phyloP scores from a whole-genome alignment of 164 flowering plant species.

The Umbellularia californica region DNA sequence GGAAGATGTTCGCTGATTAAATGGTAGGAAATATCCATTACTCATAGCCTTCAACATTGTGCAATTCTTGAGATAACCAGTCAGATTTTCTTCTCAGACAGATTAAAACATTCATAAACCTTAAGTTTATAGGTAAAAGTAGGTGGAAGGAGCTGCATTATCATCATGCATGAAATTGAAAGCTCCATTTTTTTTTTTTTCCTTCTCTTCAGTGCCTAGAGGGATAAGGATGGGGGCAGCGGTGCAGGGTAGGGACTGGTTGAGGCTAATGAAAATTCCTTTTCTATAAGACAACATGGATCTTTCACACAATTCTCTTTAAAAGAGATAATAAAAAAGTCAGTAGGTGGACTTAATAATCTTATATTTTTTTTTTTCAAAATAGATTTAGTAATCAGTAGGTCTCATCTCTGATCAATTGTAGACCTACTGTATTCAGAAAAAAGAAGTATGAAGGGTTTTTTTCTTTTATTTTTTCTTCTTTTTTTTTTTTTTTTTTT shows the following conservation, averaged over 20 bases:
- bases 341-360: no score
- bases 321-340: background rate
- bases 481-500: background rate
- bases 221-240: no score
- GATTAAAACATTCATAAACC: no score
- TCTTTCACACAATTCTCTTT: background rate
- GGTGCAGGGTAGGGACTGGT: no score
- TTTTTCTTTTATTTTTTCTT: background rate
- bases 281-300: background rate
- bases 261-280: no score
- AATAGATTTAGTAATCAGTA: background rate
- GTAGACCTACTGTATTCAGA: background rate
- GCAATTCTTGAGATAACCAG: background rate
- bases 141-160: no score
- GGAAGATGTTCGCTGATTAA: background rate
- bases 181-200: no score
- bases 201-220: no score
- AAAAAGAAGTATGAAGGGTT: background rate
- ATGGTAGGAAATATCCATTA: background rate
- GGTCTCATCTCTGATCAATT: background rate
- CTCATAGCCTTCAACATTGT: background rate
- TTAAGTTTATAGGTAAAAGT: no score
- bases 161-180: no score
- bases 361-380: no score
- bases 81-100: no score